These are phyloP conservation scores for Eimeria acervulina DNA, from an alignment of 169 alveolate species.

Conservation along the genomic window DNA sequence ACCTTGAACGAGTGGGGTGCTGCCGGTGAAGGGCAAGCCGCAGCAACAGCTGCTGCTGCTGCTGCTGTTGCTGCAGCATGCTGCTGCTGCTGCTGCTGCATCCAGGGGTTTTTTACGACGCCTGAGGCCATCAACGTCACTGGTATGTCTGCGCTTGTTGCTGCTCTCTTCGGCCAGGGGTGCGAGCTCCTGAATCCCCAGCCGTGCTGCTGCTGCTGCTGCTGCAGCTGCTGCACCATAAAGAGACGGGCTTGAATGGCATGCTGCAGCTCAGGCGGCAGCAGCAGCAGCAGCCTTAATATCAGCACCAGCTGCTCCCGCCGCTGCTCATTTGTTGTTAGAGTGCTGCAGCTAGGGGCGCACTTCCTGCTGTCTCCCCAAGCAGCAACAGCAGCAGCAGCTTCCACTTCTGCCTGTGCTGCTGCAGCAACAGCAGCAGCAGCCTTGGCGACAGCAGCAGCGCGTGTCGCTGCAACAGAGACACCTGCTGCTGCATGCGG, in stretches of 20 bases:
- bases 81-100: slow-evolving; percentile 58
- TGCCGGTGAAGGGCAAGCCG: slow-evolving; percentile 4
- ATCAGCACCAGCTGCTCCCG: slow-evolving; percentile 52
- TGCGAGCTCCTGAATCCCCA: background rate
- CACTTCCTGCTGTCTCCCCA: slow-evolving; percentile 54
- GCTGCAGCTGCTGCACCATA: slow-evolving; percentile 58
- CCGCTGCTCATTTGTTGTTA: slow-evolving; percentile 41
- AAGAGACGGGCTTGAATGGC: slow-evolving; percentile 61
- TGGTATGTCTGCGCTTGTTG: slow-evolving; percentile 34
- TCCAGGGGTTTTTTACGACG: background rate
- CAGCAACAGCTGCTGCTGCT: background rate
- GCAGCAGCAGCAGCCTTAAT: slow-evolving; percentile 11
- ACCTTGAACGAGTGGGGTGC: background rate
- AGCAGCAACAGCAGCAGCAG: slow-evolving; percentile 57
- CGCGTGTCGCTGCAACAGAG: slow-evolving; percentile 50
- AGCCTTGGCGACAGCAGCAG: slow-evolving; percentile 67
- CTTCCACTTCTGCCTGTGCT: slow-evolving; percentile 59
- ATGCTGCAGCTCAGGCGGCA: slow-evolving; percentile 71
- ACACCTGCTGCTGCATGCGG: slow-evolving; percentile 35
- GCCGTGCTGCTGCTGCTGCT: slow-evolving; percentile 23
- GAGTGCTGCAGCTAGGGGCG: background rate
- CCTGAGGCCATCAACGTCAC: slow-evolving; percentile 7
- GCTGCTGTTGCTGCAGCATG: background rate
- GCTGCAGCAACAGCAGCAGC: slow-evolving; percentile 75
- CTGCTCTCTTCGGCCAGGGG: slow-evolving; percentile 55